A percentile compares a stretch with the other conserved stretches of the same genome.
Evolutionary conservation across 106 monocot species (phyloP).

Genomic region (Xerophyta viscosa): DNA sequence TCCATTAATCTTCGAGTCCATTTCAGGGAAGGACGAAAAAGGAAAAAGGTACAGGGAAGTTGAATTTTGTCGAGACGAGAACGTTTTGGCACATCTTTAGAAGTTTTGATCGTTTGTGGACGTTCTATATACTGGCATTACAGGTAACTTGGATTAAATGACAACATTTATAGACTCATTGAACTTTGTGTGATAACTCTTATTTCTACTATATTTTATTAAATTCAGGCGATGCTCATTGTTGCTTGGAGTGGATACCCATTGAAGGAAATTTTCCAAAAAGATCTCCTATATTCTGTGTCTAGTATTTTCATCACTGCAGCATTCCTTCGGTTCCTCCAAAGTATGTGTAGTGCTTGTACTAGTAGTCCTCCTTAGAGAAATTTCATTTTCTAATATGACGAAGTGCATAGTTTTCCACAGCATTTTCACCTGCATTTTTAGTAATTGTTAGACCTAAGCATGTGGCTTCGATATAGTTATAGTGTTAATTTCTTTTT

Average conservation of each 20-base stretch:
- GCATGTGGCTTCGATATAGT: too few species aligned
- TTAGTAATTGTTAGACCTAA: too few species aligned
- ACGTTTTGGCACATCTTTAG: slow-evolving; percentile 98
- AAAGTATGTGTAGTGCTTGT: slow-evolving; percentile 80
- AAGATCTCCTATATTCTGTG: slow-evolving; percentile 47
- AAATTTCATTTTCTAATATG: too few species aligned
- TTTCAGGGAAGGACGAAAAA: background rate
- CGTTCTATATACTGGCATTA: slow-evolving; percentile 71
- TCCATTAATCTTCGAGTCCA: background rate
- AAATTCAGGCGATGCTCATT: slow-evolving; percentile 73
- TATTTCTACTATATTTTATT: too few species aligned
- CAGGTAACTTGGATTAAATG: slow-evolving; percentile 47
- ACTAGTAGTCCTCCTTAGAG: too few species aligned
- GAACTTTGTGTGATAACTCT: too few species aligned
- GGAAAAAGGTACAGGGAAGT: slow-evolving; percentile 70
- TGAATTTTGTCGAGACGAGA: slow-evolving; percentile 90
- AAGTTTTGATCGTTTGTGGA: slow-evolving; percentile 99
- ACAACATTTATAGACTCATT: too few species aligned
- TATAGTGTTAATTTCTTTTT: too few species aligned
- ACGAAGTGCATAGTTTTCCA: too few species aligned
- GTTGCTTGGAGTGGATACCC: slow-evolving; percentile 67
- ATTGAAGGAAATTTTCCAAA: slow-evolving; percentile 44
- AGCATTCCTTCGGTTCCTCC: slow-evolving; percentile 76
- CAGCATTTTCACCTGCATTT: too few species aligned
- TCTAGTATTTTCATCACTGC: slow-evolving; percentile 96